Evolutionary conservation across 257 asterid species (phyloP).

Genomic region (Paulownia fortunei): DNA sequence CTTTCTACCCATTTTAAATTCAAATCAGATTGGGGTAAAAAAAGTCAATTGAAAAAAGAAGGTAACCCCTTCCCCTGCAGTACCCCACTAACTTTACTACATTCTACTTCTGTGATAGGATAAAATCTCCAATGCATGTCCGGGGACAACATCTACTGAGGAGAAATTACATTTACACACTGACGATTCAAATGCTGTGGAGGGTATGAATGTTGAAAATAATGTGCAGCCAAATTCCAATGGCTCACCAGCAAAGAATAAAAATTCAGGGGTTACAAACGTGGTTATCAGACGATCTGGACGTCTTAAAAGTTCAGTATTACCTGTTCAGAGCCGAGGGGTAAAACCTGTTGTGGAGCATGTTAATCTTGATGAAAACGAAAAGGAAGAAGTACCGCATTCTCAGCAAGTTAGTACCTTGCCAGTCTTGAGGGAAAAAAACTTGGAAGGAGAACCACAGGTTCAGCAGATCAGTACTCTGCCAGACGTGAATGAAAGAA

Average conservation of each 20-base stretch:
- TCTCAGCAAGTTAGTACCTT: conserved; percentile 6
- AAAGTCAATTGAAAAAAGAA: too few relatives aligned
- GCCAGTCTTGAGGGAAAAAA: conserved; percentile 6
- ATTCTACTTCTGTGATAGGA: conserved; percentile 12
- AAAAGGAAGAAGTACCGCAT: conserved; percentile 29
- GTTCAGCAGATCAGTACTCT: background rate
- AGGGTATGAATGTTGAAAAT: conserved; percentile 3
- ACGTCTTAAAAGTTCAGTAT: conserved; percentile 29
- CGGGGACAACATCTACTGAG: background rate
- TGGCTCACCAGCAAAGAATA: background rate
- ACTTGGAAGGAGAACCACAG: conserved; percentile 29
- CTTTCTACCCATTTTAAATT: too few relatives aligned
- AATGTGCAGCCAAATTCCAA: background rate
- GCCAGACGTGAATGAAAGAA: background rate
- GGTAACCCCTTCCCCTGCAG: too few relatives aligned
- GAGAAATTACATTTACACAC: background rate
- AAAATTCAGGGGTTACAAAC: background rate
- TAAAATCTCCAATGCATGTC: conserved; percentile 8
- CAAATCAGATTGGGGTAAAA: too few relatives aligned
- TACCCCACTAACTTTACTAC: too few relatives aligned
- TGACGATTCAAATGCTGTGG: conserved; percentile 8
- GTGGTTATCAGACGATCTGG: conserved; percentile 38
- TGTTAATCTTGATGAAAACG: conserved; percentile 29
- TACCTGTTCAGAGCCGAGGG: background rate
- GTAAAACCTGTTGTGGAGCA: conserved; percentile 4